Base-by-base conservation (phyloP, 208 protist genomes). In the Trypanosomatidae sp. region DNA sequence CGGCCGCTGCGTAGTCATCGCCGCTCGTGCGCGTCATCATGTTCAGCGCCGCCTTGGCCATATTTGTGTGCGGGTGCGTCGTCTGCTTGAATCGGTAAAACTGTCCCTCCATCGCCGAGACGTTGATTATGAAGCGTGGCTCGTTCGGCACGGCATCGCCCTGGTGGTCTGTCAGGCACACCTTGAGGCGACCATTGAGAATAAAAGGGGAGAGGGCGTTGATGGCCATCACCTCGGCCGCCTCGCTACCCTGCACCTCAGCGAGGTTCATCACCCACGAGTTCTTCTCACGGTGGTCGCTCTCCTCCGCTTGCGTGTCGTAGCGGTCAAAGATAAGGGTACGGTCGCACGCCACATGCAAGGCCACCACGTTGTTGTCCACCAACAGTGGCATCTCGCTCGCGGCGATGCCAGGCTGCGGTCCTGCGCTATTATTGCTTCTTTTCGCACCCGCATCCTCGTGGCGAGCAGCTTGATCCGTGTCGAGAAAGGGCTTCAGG, bases 41-140 rank as follows among this genome's bases (percentile, higher is more conserved):
- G 82, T 99, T 99, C 67, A 99, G 94, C 49, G 98, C 95, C 25
- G 98, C 98, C 89, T 99, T 99, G 55, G 97, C 97, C 97, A 99
- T 99, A 87, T 99, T 99, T 43, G 98, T 99, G 91, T 99, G 98
- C 59, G 96, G 95, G 77, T 99, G 98, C 28, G 91, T 96, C 25
- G 90, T 92, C 72, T 95, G 90, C 82, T 98, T 96, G 80, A 90
- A 95, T 28, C 91, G 87, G 82, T 98, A 97, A 79, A 98, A 98
- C 87, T 97, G 93, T 25, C 97, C 98, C 78, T 99, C 98, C 98
- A 99, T 99, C 28, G 98, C 98, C 19, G 87, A 96, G n/a, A 99
- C 98, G 78, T 99, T 99, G 74, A 99, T 98, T 71, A 99, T 96
- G 85, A 97, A 98, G 50, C 94, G 95, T 28, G 87, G 65, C 74